These are phyloP conservation scores for Sarocladium oryzae DNA, from an alignment of 2,329 filamentous ascomycete genomes.

Conservation along the genomic window DNA sequence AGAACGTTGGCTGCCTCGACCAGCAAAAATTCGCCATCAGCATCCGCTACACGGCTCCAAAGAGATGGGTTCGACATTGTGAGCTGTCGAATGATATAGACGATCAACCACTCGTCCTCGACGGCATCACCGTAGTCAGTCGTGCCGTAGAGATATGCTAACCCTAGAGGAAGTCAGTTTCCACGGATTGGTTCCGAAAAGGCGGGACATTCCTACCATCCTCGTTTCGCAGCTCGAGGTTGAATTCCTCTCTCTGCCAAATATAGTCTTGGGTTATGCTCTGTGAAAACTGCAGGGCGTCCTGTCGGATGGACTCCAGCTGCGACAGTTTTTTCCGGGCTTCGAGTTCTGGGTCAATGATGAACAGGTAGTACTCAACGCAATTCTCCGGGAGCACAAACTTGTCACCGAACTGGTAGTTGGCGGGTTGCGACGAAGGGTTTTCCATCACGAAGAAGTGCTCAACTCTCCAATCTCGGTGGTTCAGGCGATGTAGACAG, in stretches of 20 bases:
- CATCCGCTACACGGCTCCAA: conserved; percentile 80
- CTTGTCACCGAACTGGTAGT: conserved; percentile 15
- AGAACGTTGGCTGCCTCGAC: conserved; percentile 86
- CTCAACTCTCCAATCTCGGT: background rate
- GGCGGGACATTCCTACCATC: conserved; percentile 38
- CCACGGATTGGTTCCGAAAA: too few species aligned
- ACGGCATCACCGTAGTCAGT: conserved; percentile 92
- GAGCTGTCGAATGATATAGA: conserved; percentile 79
- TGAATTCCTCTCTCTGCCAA: conserved; percentile 84
- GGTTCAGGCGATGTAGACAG: too few species aligned
- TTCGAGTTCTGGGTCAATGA: conserved; percentile 51
- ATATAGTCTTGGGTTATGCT: conserved; percentile 77
- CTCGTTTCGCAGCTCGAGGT: conserved; percentile 56
- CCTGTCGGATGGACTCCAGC: conserved; percentile 67
- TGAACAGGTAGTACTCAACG: conserved; percentile 76
- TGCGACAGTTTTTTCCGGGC: conserved; percentile 53
- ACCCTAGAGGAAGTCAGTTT: conserved; percentile 25
- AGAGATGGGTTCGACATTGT: conserved; percentile 64
- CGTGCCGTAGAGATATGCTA: conserved; percentile 63
- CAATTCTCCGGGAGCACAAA: conserved; percentile 66
- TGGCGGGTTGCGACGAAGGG: background rate
- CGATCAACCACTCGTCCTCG: conserved; percentile 95
- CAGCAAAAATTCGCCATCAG: conserved; percentile 90
- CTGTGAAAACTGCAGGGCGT: conserved; percentile 55
- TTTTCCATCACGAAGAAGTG: background rate